Evolutionary conservation across 73 alveolate species (phyloP).

Genomic region (Tetrahymena malaccensis): DNA sequence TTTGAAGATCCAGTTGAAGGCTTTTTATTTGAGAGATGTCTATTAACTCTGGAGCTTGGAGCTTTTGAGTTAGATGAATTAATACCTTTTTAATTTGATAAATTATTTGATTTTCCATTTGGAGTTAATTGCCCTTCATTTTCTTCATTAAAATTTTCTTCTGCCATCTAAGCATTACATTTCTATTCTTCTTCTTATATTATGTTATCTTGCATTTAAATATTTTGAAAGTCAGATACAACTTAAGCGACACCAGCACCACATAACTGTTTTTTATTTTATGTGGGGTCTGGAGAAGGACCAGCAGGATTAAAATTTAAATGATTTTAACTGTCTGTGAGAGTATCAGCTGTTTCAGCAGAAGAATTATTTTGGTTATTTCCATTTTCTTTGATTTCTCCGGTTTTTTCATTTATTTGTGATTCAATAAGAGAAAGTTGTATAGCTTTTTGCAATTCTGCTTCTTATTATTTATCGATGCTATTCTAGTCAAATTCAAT

Average conservation of each 20-base stretch:
- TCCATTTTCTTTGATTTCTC: neutral
- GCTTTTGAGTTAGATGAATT: neutral
- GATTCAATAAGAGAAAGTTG: neutral
- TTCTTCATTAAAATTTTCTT: slow-evolving; percentile 2
- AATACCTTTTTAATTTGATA: neutral
- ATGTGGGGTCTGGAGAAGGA: neutral
- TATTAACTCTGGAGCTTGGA: neutral
- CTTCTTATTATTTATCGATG: neutral
- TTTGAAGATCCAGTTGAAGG: neutral
- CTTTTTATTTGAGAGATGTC: neutral
- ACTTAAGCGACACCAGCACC: neutral
- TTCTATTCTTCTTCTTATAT: neutral
- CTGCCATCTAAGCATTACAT: slow-evolving; percentile 24
- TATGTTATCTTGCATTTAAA: neutral
- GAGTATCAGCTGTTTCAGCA: neutral
- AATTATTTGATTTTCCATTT: neutral
- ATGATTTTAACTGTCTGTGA: neutral
- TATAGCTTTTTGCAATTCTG: neutral
- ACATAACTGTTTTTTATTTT: neutral
- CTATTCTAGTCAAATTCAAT: neutral
- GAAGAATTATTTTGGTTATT: neutral
- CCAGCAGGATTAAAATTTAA: neutral
- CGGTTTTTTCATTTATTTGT: neutral
- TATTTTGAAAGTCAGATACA: neutral
- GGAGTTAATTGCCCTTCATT: neutral